phyloP scores from a whole-genome alignment of 2,329 filamentous ascomycete species.

The Pseudopyrenochaeta lycopersici region DNA sequence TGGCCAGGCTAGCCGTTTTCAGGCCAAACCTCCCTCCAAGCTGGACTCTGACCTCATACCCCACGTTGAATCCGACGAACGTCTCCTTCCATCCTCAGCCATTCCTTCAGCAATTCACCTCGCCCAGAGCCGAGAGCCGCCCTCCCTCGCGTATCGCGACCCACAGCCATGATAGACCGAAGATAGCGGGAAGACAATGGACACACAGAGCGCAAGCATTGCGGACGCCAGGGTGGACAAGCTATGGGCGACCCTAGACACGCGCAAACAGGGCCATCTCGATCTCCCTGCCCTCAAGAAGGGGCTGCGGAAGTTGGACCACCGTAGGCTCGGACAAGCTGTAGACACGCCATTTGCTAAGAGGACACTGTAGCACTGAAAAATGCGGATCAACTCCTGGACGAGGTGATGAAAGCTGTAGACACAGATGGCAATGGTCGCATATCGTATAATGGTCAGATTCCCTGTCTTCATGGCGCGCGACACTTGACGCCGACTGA shows the following conservation, averaged over 20 bases:
- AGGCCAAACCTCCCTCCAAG: constrained; percentile 24
- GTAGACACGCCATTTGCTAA: constrained; percentile 22
- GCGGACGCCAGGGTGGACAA: constrained; percentile 82
- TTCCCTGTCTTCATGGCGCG: background rate
- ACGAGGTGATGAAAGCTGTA: constrained; percentile 80
- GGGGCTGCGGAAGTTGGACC: constrained; percentile 87
- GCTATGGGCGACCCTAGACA: constrained; percentile 86
- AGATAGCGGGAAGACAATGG: constrained; percentile 63
- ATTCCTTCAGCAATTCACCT: constrained; percentile 33
- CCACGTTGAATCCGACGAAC: constrained; percentile 35
- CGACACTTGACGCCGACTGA: constrained; percentile 23
- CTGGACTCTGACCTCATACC: constrained; percentile 41
- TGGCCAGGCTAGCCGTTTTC: constrained; percentile 32
- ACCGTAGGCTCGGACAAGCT: constrained; percentile 69
- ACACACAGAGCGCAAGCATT: constrained; percentile 79
- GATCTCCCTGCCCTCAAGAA: constrained; percentile 85
- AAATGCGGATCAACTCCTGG: constrained; percentile 87
- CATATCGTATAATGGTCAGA: constrained; percentile 85
- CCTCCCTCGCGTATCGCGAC: constrained; percentile 30
- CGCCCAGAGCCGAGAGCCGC: constrained; percentile 25
- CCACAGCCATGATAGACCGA: constrained; percentile 50
- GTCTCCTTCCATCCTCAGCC: constrained; percentile 23
- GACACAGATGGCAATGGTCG: constrained; percentile 88
- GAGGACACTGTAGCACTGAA: constrained; percentile 70
- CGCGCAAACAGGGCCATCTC: constrained; percentile 77